These are phyloP conservation scores for Coniochaeta ligniaria DNA, from an alignment of 2,329 filamentous ascomycete genomes.

Conservation along the genomic window DNA sequence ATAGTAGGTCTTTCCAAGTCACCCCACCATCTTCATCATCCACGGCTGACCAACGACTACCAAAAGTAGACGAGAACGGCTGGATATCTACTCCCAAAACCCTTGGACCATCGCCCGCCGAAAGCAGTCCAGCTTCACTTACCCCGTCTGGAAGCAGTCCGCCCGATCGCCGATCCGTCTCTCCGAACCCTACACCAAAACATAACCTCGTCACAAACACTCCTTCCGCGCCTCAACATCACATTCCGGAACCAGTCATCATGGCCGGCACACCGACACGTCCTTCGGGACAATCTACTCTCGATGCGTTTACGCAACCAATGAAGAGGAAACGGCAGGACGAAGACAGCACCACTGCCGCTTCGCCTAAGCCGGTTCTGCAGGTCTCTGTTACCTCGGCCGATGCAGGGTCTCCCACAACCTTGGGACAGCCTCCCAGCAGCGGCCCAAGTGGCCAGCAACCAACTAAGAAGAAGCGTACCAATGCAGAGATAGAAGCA, in stretches of 20 bases:
- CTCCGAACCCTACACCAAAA: neutral
- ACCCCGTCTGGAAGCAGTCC: neutral
- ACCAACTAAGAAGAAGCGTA: slow-evolving; percentile 39
- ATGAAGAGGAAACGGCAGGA: neutral
- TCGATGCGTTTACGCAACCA: neutral
- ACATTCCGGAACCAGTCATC: neutral
- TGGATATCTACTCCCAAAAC: neutral
- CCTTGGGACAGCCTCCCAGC: slow-evolving; percentile 4
- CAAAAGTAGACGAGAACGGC: neutral
- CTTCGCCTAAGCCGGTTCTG: neutral
- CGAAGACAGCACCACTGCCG: neutral
- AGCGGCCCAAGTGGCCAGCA: slow-evolving; percentile 14
- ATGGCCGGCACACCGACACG: neutral
- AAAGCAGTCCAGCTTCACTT: neutral
- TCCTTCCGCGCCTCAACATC: neutral
- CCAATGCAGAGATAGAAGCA: slow-evolving; percentile 28
- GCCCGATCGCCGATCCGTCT: neutral
- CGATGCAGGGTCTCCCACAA: neutral
- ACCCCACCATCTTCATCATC: neutral
- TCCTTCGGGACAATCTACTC: neutral
- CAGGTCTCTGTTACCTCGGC: slow-evolving; percentile 1
- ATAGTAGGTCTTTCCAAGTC: neutral
- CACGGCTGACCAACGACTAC: neutral
- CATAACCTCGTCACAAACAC: neutral
- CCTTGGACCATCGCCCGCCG: neutral